These are phyloP conservation scores for Coemansia umbellata DNA, from an alignment of 192 early-diverging fungal genomes.

Conservation along the genomic window DNA sequence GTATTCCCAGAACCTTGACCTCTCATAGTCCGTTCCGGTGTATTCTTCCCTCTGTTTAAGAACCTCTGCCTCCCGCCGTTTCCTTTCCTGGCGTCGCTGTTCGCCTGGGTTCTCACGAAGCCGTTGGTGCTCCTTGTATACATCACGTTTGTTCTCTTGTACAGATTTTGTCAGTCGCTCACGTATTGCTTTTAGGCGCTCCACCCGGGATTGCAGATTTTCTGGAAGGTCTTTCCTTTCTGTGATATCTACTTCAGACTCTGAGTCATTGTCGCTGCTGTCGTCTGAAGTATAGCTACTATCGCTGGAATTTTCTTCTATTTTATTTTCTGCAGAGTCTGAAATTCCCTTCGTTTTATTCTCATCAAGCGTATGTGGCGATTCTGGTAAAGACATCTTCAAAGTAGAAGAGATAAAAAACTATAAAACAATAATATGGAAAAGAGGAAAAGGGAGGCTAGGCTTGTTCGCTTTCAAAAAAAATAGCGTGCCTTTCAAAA, in stretches of 20 bases:
- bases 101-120: slow-evolving; percentile 63
- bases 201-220: slow-evolving; percentile 22
- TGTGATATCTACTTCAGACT: slow-evolving; percentile 24
- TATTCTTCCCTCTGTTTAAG: slow-evolving; percentile 59
- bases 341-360: too few species aligned
- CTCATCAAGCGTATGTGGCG: too few species aligned
- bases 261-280: slow-evolving; percentile 10
- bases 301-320: slow-evolving; percentile 1
- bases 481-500: too few species aligned
- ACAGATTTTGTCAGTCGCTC: slow-evolving; percentile 16
- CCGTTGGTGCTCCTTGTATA: slow-evolving; percentile 71
- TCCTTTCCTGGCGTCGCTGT: slow-evolving; percentile 62
- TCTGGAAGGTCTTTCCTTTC: slow-evolving; percentile 33
- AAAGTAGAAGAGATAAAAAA: too few species aligned
- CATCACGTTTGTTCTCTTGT: slow-evolving; percentile 69
- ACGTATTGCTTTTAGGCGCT: slow-evolving; percentile 22
- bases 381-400: too few species aligned
- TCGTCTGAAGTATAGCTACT: not conserved
- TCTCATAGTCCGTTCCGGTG: slow-evolving; percentile 78
- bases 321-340: too few species aligned
- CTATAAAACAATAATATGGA: too few species aligned
- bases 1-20: slow-evolving; percentile 77
- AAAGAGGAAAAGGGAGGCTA: too few species aligned
- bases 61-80: slow-evolving; percentile 69
- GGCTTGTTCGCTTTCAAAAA: too few species aligned